Evolutionary conservation across 129 eudicot species (phyloP), one percentile per base, ranked within the genome.

Genomic region (Centrapalus pauciflorus): DNA sequence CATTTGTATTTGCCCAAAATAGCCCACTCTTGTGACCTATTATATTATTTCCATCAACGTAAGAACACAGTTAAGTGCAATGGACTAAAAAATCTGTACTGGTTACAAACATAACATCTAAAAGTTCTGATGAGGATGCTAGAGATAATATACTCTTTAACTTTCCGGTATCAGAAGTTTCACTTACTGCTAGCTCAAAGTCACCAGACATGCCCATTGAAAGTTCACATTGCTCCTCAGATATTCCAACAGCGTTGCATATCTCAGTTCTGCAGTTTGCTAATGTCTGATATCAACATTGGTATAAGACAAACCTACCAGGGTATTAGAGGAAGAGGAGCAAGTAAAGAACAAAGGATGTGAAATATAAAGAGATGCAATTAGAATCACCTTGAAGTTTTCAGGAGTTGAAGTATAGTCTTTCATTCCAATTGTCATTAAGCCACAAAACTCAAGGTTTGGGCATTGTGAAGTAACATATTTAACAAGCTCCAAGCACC

Each of bases 121-220:
- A n/a, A n/a, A n/a, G n/a, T n/a, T n/a, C n/a, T n/a, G n/a, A n/a
- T n/a, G n/a, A n/a, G n/a, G n/a, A n/a, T 27, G 64, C n/a, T 10
- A 32, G n/a, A 51, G 4, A 35, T 34, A 6, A 24, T 61, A 27
- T 7, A 25, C 23, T 9, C 5, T 4, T 45, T 11, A 24, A 11
- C 34, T 49, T 67, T 23, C 13, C 7, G 2, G 30, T 3, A 23
- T 10, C 30, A 55, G 5, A 41, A 46, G 52, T 63, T 58, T 32
- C 2, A 69, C 96, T 88, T 70, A 93, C 96, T 46, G 98, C 98
- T 62, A 83, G 82, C 80, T 93, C 98, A 88, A 93, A 93, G 84
- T 89, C 96, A 11, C 96, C 88, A 6, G 96, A 89, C 96, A 89
- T 89, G 77, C 96, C 96, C 96, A 89, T 86, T 27, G 96, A 89